Percentiles rank a stretch among this genome's conserved stretches.
Evolutionary conservation across 495 filamentous ascomycete genomes (phyloP).

Genomic region (Tuber umbilicatum): DNA sequence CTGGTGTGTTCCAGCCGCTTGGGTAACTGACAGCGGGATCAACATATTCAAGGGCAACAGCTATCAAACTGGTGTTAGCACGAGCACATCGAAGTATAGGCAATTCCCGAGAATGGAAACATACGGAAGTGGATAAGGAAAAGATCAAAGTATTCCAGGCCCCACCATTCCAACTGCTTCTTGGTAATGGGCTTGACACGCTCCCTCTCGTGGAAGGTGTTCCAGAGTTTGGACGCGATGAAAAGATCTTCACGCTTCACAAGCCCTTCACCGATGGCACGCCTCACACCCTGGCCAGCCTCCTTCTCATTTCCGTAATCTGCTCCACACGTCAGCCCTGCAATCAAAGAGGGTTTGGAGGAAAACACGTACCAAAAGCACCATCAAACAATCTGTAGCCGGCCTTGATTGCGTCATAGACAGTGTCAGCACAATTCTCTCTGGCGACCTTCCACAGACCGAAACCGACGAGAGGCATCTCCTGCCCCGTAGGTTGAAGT

Average conservation of each 20-base stretch:
- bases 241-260: slow-evolving; percentile 85
- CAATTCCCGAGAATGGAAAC: not conserved
- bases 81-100: not conserved
- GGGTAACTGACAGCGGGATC: slow-evolving; percentile 72
- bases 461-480: slow-evolving; percentile 81
- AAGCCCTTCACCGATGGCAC: slow-evolving; percentile 77
- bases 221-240: slow-evolving; percentile 90
- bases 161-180: slow-evolving; percentile 72
- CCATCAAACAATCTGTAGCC: slow-evolving; percentile 85
- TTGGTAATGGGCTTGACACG: slow-evolving; percentile 64
- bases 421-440: slow-evolving; percentile 65
- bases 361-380: slow-evolving; percentile 60
- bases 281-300: slow-evolving; percentile 74
- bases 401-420: slow-evolving; percentile 83
- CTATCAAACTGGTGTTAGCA: slow-evolving; percentile 12
- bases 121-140: slow-evolving; percentile 72
- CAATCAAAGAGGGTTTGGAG: slow-evolving; percentile 5
- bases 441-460: slow-evolving; percentile 85
- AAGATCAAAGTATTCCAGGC: slow-evolving; percentile 77
- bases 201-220: slow-evolving; percentile 72
- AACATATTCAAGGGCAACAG: slow-evolving; percentile 71
- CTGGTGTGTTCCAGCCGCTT: slow-evolving; percentile 62
- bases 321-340: slow-evolving; percentile 39
- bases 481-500: slow-evolving; percentile 64
- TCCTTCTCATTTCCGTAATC: slow-evolving; percentile 88